Conservation (phyloP, 495 filamentous ascomycete genomes). For the Annulohypoxylon bovei region DNA sequence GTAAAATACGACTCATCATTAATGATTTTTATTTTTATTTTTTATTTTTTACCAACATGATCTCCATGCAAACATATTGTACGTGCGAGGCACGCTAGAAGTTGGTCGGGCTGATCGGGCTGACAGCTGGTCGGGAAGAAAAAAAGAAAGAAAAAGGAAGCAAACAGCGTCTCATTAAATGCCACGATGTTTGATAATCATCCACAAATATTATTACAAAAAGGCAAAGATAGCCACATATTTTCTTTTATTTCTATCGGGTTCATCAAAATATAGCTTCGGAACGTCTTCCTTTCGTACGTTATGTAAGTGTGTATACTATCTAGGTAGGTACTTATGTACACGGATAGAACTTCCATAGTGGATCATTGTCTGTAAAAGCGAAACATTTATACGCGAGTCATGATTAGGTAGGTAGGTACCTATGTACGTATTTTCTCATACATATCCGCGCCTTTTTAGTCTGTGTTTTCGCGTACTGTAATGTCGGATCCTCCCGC, state of each 20-base stretch:
- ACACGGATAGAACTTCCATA: neutral
- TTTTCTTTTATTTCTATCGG: neutral
- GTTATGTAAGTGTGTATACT: neutral
- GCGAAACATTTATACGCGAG: neutral
- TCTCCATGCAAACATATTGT: neutral
- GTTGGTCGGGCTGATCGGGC: neutral
- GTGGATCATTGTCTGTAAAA: neutral
- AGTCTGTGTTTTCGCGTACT: constrained; percentile 22
- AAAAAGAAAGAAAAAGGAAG: constrained; percentile 9
- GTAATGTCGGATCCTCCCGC: constrained; percentile 38
- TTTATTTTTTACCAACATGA: constrained; percentile 4
- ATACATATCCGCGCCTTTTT: too few species aligned
- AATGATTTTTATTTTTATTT: too few species aligned
- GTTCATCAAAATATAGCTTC: neutral
- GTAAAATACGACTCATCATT: constrained; percentile 5
- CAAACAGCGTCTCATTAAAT: constrained; percentile 17
- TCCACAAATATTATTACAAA: constrained; percentile 1
- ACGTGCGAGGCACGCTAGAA: neutral
- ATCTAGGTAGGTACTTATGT: neutral
- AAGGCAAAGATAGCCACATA: neutral
- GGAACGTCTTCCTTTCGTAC: neutral
- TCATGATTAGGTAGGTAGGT: neutral
- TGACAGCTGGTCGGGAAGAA: neutral
- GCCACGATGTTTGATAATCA: constrained; percentile 8
- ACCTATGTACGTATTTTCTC: too few species aligned